These are phyloP conservation scores for Petasospora rhodanensis DNA, from an alignment of 1,139 yeast genomes.

Conservation along the genomic window DNA sequence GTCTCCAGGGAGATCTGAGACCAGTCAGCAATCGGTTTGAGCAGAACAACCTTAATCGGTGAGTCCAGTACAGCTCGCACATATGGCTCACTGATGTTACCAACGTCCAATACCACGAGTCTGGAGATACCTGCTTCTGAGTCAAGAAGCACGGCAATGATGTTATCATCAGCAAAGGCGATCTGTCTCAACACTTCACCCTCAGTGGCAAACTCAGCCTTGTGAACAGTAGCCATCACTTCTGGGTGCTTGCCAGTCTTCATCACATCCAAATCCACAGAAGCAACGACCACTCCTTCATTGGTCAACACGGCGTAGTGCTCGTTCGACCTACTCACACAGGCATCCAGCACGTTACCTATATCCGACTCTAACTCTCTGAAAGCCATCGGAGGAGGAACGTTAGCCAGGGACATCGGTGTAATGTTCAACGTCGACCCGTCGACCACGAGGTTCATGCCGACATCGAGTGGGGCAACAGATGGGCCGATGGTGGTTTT, in stretches of 20 bases:
- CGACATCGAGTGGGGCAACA: slow-evolving; percentile 62
- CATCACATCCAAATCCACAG: slow-evolving; percentile 33
- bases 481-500: slow-evolving; percentile 67
- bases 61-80: slow-evolving; percentile 41
- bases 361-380: slow-evolving; percentile 54
- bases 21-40: slow-evolving; percentile 55
- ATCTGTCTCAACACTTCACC: slow-evolving; percentile 58
- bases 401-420: slow-evolving; percentile 79
- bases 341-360: slow-evolving; percentile 53
- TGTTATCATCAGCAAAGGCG: slow-evolving; percentile 47
- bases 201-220: slow-evolving; percentile 35
- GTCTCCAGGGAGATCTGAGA: slow-evolving; percentile 52
- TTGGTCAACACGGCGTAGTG: slow-evolving; percentile 55
- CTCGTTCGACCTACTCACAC: slow-evolving; percentile 59
- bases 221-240: slow-evolving; percentile 34
- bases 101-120: slow-evolving; percentile 45
- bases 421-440: slow-evolving; percentile 72
- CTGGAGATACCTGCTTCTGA: slow-evolving; percentile 38
- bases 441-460: slow-evolving; percentile 78
- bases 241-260: slow-evolving; percentile 45
- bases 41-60: slow-evolving; percentile 46
- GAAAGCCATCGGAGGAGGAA: slow-evolving; percentile 91
- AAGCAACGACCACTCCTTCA: slow-evolving; percentile 36
- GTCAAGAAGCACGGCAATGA: slow-evolving; percentile 52
- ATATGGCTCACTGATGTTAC: slow-evolving; percentile 37